Evolutionary conservation across 257 asterid species (phyloP), one percentile per base, ranked within the genome.

Genomic region (Forsythia suspensa): DNA sequence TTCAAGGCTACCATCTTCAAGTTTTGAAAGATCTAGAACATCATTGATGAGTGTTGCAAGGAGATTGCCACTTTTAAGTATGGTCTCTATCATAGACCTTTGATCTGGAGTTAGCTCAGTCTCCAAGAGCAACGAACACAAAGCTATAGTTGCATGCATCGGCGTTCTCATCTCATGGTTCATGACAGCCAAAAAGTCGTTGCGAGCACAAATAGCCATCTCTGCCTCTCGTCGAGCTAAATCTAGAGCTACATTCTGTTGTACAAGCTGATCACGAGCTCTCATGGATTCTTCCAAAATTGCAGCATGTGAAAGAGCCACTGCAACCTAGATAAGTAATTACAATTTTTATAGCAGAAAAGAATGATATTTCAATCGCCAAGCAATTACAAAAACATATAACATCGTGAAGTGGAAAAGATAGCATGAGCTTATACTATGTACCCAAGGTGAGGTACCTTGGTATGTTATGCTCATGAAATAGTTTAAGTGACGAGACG

Each of bases 91-190:
- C 94, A 90, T 90, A 69, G 80, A 76, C 76, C 96, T 86, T 80
- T 90, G 92, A 67, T 92, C 94, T 55, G 94, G 94, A 69, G 89
- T 80, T 65, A 90, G 84, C 77, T 88, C 94, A 46, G 94, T 87
- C 84, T 92, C 97, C 80, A 90, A 85, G 70, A 90, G 94, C 80
- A 90, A 79, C 43, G 94, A 92, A 80, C 94, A 89, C 38, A 92
- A 85, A 74, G 94, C 86, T 37, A 92, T 82, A 44, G 89, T 83
- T 18, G 92, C 94, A 75, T 92, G 92, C 91, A 90, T 89, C 8
- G 97, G 94, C 15, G 91, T 92, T 68, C 91, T 83, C 97, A 92
- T 92, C 88, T 92, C 97, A 78, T 92, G 97, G 72, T 90, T 92
- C 94, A 92, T 90, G 80, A 90, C 95, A 67, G 92, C 87, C 66